Base-by-base conservation (phyloP, 2,329 filamentous ascomycete genomes). In the Coniosporium tulheliwenetii region DNA sequence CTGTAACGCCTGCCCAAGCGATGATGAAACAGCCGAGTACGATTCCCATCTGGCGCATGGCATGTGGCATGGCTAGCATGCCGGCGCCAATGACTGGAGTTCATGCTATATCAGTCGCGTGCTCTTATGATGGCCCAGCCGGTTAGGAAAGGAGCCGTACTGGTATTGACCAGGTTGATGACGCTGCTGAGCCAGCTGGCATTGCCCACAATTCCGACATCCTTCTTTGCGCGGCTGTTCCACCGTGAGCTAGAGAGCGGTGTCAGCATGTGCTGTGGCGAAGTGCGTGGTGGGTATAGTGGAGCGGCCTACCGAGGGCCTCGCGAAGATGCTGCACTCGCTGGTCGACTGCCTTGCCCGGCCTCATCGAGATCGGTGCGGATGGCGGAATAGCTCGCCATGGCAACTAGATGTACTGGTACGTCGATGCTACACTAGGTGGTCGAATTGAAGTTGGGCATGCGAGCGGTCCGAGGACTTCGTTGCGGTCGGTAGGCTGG, bases 161-260 rank as follows among this genome's bases (percentile, higher is more conserved):
- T 98, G 13, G 91, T 98, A 62, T 98, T 98, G 48, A 96, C 71
- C 48, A 98, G 70, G 60, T 98, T 98, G 64, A 96, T 81, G 49
- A 91, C 81, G 58, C 87, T 94, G 65, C 86, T 94, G 41, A 81
- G 61, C 77, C 84, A 93, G 50, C 84, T 82, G 50, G 91, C 91
- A 55, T 87, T 75, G 41, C 91, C 87, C 44, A 61, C 62, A 35
- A 63, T 56, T 39, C 81, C 81, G 42, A 70, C 73, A 60, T 82
- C 77, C 63, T 86, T 86, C 52, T 80, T 78, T 54, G 77, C 64
- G 19, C 61, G 67, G 50, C 70, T 65, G 57, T 77, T 73, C 54
- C 62, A 60, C 60, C 72, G 19, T 26, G 19, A 26, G 19, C 19
- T 26, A 26, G 19, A 26, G 73, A 43, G 44, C 16, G 15, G 32